Percentiles rank a stretch among this genome's conserved stretches.
Conservation (phyloP, 1,284 basidiomycete genomes). For the Moesziomyces sp. region DNA sequence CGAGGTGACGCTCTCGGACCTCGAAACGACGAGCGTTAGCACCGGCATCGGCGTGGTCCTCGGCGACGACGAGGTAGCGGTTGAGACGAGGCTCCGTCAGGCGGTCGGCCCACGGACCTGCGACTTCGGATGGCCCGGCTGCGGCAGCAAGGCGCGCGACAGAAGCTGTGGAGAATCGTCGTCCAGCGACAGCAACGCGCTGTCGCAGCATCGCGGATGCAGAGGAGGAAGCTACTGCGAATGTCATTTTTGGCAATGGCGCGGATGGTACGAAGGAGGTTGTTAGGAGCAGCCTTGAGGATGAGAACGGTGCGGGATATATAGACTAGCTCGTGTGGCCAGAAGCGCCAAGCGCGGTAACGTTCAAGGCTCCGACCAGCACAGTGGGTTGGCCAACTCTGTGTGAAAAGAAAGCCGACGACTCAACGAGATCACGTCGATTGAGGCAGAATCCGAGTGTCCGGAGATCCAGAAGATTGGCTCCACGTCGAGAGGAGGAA, state of each 20-base stretch:
- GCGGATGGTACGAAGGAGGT: not conserved
- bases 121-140: not conserved
- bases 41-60: conserved; percentile 40
- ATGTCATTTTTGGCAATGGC: not conserved
- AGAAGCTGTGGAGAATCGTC: conserved; percentile 12
- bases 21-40: conserved; percentile 51
- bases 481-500: not conserved
- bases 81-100: conserved; percentile 28
- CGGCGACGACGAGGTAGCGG: conserved; percentile 53
- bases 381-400: not conserved
- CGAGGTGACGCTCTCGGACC: conserved; percentile 55
- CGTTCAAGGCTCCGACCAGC: not conserved
- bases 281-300: not conserved
- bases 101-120: conserved; percentile 44
- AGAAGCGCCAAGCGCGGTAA: not conserved
- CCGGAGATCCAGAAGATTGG: not conserved
- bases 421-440: not conserved
- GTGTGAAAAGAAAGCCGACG: not conserved
- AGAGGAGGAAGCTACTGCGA: not conserved
- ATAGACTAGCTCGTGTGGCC: not conserved
- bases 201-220: not conserved
- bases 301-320: not conserved
- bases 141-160: conserved; percentile 10
- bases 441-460: not conserved
- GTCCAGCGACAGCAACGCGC: not conserved